Base-by-base conservation (phyloP, 2,329 filamentous ascomycete species). In the Septoria petroselini region DNA sequence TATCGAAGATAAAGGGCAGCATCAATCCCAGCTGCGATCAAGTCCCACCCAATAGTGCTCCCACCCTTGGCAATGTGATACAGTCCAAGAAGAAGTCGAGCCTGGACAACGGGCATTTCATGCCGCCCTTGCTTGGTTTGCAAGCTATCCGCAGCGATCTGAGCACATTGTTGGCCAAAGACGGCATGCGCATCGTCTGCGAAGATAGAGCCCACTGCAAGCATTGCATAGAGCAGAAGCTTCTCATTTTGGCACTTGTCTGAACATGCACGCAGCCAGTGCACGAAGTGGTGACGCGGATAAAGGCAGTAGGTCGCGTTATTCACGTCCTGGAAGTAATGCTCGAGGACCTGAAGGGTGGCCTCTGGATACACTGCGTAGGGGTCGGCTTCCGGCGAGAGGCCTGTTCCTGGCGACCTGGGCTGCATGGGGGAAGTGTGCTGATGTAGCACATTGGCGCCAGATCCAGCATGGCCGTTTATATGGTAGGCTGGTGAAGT, bases 31-130 rank as follows among this genome's bases (percentile, higher is more conserved):
- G 77, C 74, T 11, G 82, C 83, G 38, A 79, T 76, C 57, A 81
- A 79, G 57, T 88, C 84, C 71, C 77, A 83, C 5, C 81, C 80
- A 41, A 82, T 78, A 34, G 74, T 73, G 30, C 76, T 69, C n/a
- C 79, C 78, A 11, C 79, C 79, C 17, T 76, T 75, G 1, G 83
- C 79, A 52, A 84, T 80, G 57, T 83, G 80, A 67, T 84, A 86
- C 5, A 87, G 68, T 15, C 80, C 77, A 31, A 89, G 73, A 12
- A 88, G 72, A n/a, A 88, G 70, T 46, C 82, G 77, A 39, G 78
- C 79, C 63, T 88, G 85, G 9, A 83, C 80, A 37, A 88, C 70
- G 57, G 87, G 82, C 41, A 89, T 67, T 48, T 72, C 79, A 51
- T 81, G 76, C 6, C 64, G 71, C 15, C 79, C 75, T 52, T 76